These are phyloP conservation scores for Dissoconium aciculare DNA, from an alignment of 2,329 filamentous ascomycete genomes.

Conservation along the genomic window DNA sequence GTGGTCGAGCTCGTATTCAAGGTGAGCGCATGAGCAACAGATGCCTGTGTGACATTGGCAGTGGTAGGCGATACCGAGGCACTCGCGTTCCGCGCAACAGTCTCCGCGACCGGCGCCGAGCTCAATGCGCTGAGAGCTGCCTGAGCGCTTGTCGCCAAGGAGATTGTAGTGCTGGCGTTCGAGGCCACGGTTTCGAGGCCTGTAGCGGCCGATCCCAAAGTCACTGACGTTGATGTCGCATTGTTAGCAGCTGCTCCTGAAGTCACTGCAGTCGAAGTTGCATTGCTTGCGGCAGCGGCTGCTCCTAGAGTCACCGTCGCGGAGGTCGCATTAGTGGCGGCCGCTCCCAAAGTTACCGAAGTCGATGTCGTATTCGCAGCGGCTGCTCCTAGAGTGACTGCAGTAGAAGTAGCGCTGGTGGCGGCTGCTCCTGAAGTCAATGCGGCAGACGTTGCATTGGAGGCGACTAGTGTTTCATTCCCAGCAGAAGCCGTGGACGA, in stretches of 20 bases:
- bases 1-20: too few relatives aligned
- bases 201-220: background rate
- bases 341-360: background rate
- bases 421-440: background rate
- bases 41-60: too few relatives aligned
- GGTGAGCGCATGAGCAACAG: too few relatives aligned
- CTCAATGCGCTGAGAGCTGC: too few relatives aligned
- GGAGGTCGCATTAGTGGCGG: background rate
- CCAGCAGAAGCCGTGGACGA: background rate
- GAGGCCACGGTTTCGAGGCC: too few relatives aligned
- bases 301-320: background rate
- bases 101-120: too few relatives aligned
- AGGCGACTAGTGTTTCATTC: background rate
- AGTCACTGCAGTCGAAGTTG: background rate
- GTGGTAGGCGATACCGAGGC: too few relatives aligned
- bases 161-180: background rate
- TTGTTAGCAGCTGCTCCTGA: background rate
- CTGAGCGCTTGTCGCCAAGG: too few relatives aligned
- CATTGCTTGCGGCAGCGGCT: background rate
- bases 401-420: background rate
- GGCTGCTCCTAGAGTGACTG: conserved; percentile 1
- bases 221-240: background rate
- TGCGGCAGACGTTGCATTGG: too few relatives aligned
- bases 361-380: background rate
- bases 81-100: too few relatives aligned